Evolutionary conservation across 257 asterid genomes (phyloP).

Genomic region (Solanum stenotomum): DNA sequence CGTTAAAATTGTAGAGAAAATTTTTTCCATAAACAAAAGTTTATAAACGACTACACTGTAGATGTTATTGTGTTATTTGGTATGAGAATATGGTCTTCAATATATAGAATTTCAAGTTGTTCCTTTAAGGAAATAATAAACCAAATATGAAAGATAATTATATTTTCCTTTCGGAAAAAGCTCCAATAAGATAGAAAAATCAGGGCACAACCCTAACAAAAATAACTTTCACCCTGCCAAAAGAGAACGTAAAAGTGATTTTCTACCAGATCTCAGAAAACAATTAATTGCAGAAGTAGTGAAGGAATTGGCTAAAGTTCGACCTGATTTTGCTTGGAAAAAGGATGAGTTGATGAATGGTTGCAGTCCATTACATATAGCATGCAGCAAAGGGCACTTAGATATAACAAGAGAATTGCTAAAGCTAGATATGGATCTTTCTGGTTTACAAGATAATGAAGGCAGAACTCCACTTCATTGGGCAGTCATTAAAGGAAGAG

Average conservation of each 20-base stretch:
- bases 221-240: not conserved
- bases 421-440: slow-evolving; percentile 33
- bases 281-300: slow-evolving; percentile 18
- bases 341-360: slow-evolving; percentile 16
- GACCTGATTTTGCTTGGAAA: slow-evolving; percentile 35
- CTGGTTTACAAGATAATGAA: slow-evolving; percentile 20
- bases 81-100: no score
- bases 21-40: no score
- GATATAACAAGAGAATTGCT: slow-evolving; percentile 33
- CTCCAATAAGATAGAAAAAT: no score
- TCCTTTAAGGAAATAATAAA: no score
- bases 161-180: no score
- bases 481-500: slow-evolving; percentile 31
- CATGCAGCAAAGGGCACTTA: slow-evolving; percentile 35
- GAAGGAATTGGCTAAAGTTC: slow-evolving; percentile 27
- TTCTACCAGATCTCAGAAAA: not conserved
- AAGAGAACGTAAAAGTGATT: not conserved
- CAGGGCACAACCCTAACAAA: no score
- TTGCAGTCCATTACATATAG: slow-evolving; percentile 29
- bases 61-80: no score
- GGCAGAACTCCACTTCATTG: slow-evolving; percentile 43
- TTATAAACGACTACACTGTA: no score
- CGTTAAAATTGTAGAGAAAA: no score
- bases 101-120: no score
- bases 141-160: no score